Percentiles rank a stretch among this genome's conserved stretches.
These are phyloP conservation scores for Trichoderma pleuroti DNA, from an alignment of 2,329 filamentous ascomycete genomes.

Conservation along the genomic window DNA sequence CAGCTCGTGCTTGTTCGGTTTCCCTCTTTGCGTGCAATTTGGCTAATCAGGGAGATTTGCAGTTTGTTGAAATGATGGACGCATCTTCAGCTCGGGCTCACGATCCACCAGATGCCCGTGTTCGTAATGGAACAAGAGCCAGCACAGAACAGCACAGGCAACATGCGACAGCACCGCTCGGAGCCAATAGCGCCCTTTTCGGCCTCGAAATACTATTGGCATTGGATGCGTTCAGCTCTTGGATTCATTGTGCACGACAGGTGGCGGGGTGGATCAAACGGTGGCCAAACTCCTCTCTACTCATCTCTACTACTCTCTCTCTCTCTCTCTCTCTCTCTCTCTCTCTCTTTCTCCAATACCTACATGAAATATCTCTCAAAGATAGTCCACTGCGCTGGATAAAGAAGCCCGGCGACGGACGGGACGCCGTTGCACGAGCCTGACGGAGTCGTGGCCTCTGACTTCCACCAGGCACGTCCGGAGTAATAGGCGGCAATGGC, in stretches of 20 bases:
- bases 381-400: not conserved
- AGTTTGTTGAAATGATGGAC: not conserved
- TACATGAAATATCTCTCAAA: not conserved
- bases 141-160: not conserved
- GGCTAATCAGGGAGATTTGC: slow-evolving; percentile 12
- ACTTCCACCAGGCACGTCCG: not conserved
- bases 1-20: not conserved
- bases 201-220: not conserved
- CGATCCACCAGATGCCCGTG: slow-evolving; percentile 12
- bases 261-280: not conserved
- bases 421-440: not conserved
- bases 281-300: not conserved
- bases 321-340: not conserved
- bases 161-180: not conserved
- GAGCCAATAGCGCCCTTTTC: not conserved
- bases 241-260: not conserved
- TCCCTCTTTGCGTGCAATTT: slow-evolving; percentile 3
- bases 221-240: not conserved
- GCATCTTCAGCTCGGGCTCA: slow-evolving; percentile 12
- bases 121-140: not conserved
- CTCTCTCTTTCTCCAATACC: too few relatives aligned
- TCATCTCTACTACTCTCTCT: too few relatives aligned
- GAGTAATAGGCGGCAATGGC: slow-evolving; percentile 9
- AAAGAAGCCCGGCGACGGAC: not conserved
- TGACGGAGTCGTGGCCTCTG: not conserved